These are phyloP conservation scores for Dipodascus albidus DNA, from an alignment of 805 yeast species.

Conservation along the genomic window DNA sequence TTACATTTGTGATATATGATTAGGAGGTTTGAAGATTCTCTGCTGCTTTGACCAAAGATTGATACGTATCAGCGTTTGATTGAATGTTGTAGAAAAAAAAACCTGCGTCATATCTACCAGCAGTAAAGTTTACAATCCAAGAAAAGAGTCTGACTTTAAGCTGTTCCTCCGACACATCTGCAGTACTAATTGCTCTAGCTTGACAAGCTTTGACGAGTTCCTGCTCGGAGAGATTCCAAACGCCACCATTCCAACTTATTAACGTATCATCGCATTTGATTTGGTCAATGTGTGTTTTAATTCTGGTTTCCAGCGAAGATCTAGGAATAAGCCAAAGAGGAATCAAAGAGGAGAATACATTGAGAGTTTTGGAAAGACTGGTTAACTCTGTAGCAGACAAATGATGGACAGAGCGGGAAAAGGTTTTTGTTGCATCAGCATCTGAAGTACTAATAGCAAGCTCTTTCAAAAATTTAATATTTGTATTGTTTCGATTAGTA, in stretches of 20 bases:
- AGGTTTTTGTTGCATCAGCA: constrained; percentile 3
- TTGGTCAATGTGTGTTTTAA: constrained; percentile 34
- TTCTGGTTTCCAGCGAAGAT: constrained; percentile 26
- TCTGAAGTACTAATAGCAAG: neutral
- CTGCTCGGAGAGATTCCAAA: constrained; percentile 33
- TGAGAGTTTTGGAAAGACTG: constrained; percentile 12
- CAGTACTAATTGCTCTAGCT: constrained; percentile 33
- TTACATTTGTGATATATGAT: neutral
- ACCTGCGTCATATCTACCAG: constrained; percentile 15
- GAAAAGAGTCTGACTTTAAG: constrained; percentile 8
- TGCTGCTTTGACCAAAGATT: neutral
- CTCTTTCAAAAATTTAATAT: constrained; percentile 3
- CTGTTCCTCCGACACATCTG: constrained; percentile 3
- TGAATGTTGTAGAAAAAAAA: constrained; percentile 7
- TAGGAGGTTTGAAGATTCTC: neutral
- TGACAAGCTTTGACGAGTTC: constrained; percentile 42
- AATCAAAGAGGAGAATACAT: constrained; percentile 12
- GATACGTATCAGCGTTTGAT: neutral
- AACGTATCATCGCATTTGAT: constrained; percentile 41
- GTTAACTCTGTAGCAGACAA: constrained; percentile 11
- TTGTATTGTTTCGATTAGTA: neutral
- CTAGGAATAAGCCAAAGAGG: constrained; percentile 26
- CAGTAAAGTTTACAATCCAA: constrained; percentile 15
- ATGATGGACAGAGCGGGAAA: constrained; percentile 11
- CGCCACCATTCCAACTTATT: constrained; percentile 31